Evolutionary conservation across 768 basidiomycete species (phyloP).

Genomic region (Tulasnella sp.): DNA sequence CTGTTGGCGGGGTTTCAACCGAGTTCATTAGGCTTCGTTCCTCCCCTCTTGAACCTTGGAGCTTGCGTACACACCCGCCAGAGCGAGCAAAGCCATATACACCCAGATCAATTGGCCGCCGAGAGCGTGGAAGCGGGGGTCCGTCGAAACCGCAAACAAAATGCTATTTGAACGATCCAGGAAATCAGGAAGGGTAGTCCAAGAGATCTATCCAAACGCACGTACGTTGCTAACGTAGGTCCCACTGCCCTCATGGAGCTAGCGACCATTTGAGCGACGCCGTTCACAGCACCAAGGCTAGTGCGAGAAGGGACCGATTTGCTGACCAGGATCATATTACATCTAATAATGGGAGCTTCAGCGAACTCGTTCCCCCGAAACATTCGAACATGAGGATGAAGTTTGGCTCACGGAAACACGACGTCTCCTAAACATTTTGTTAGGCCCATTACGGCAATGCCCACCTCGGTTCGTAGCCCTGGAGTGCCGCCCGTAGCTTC

Average conservation of each 20-base stretch:
- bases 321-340: conserved; percentile 37
- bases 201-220: neutral
- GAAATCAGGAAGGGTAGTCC: neutral
- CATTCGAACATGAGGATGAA: neutral
- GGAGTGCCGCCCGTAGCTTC: neutral
- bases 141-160: conserved; percentile 29
- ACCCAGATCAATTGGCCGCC: conserved; percentile 31
- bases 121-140: conserved; percentile 23
- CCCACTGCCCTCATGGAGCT: conserved; percentile 34
- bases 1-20: neutral
- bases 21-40: neutral
- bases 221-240: conserved; percentile 32
- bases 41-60: conserved; percentile 26
- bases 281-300: conserved; percentile 35
- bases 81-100: conserved; percentile 13
- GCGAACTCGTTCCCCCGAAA: neutral
- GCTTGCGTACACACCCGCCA: conserved; percentile 22
- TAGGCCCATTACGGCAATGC: conserved; percentile 18
- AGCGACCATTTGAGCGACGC: conserved; percentile 36
- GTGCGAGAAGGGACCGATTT: conserved; percentile 31
- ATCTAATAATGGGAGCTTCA: conserved; percentile 1
- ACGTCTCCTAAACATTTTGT: neutral
- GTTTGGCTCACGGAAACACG: conserved; percentile 25
- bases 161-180: neutral
- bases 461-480: conserved; percentile 13